Evolutionary conservation across 805 yeast species (phyloP), one percentile per base, ranked within the genome.

Genomic region (Wickerhamiella dianesei): DNA sequence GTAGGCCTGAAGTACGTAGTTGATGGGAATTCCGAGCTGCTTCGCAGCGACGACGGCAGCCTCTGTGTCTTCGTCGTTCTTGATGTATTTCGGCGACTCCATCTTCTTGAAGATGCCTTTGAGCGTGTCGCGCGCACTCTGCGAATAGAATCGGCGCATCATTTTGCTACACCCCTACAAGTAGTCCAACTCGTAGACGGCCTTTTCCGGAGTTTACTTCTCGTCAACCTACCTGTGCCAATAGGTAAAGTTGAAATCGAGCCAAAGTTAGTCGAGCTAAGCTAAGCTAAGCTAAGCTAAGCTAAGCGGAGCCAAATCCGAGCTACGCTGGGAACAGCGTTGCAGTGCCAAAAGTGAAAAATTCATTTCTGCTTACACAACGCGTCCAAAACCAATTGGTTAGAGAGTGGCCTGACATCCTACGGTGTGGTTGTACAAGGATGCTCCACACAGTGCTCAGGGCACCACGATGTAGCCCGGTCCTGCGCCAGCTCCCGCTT

Each of bases 41-140:
- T 52, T 49, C 13, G 59, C 67, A 4, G 65, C 64, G 5, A 50
- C 37, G 13, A 57, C 50, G 44, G 63, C 50, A 46, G 56, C 53
- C 17, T 45, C 47, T 37, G 57, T 51, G 36, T 59, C 57, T 21
- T 50, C 59, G n/a, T 56, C 53, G 17, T 58, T 45, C 48, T 60
- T 61, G 14, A 45, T 44, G 49, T 59, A 57, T n/a, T 52, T 53
- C 6, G 51, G 37, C 32, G 51, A 46, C 35, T 59, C 58, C 56
- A 63, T 59, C 25, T 56, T 52, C 53, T 59, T 50, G 53, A 63
- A 61, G 5, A 65, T 65, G 46, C 51, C 45, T 20, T 53, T 49
- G 19, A 63, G 56, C 37, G 59, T 55, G 40, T 59, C 60, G 20
- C 53, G 45, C 29, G 60, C 59, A 9, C 49, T 37, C 35, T 47